Evolutionary conservation across 2,329 filamentous ascomycete species (phyloP).

Genomic region (Cladophialophora yegresii): DNA sequence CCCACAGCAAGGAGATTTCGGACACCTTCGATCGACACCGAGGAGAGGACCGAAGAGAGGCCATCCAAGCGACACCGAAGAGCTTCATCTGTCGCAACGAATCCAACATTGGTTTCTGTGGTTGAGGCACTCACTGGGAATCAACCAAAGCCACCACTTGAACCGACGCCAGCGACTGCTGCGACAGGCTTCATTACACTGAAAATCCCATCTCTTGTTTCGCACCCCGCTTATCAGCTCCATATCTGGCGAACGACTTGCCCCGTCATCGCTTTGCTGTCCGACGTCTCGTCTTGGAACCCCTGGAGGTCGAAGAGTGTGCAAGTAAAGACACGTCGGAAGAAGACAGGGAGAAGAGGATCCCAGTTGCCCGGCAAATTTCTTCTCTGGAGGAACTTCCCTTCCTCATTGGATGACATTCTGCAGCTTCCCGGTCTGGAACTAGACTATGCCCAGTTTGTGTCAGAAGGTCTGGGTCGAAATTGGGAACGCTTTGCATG

Average conservation of each 20-base stretch:
- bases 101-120: background rate
- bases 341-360: slow-evolving; percentile 1
- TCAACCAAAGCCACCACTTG: slow-evolving; percentile 7
- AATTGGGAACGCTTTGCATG: slow-evolving; percentile 30
- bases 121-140: background rate
- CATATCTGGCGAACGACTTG: slow-evolving; percentile 20
- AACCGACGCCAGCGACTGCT: slow-evolving; percentile 9
- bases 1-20: slow-evolving; percentile 17
- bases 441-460: slow-evolving; percentile 10
- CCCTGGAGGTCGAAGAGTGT: slow-evolving; percentile 4
- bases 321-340: background rate
- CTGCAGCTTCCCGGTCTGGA: slow-evolving; percentile 19
- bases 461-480: slow-evolving; percentile 15
- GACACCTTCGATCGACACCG: slow-evolving; percentile 8
- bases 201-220: slow-evolving; percentile 31
- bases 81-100: slow-evolving; percentile 2
- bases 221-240: slow-evolving; percentile 25
- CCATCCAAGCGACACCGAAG: background rate
- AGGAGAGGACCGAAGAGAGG: background rate
- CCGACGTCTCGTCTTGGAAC: slow-evolving; percentile 11
- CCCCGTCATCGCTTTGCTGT: slow-evolving; percentile 22
- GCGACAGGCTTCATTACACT: slow-evolving; percentile 34
- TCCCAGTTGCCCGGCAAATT: slow-evolving; percentile 4
- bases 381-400: slow-evolving; percentile 28
- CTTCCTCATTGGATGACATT: slow-evolving; percentile 25